Conservation (phyloP, 2,329 filamentous ascomycete genomes). For the Dendrostoma leiphaemia region DNA sequence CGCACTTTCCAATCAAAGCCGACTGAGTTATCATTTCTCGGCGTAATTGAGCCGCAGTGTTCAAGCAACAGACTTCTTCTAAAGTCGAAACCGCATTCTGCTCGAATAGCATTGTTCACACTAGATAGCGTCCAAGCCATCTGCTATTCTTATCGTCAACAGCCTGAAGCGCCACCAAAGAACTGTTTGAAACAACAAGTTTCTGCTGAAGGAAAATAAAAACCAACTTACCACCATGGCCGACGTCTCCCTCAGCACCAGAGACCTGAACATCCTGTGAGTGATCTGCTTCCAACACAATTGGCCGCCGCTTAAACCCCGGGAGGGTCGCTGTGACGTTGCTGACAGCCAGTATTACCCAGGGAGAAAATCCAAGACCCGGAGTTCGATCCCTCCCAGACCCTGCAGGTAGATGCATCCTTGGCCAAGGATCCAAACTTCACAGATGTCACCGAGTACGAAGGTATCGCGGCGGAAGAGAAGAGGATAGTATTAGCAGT, state of each 20-base stretch:
- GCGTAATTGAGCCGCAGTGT: background rate
- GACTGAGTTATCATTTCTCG: slow-evolving; percentile 1
- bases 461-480: slow-evolving; percentile 48
- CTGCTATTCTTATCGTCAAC: background rate
- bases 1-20: background rate
- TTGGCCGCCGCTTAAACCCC: background rate
- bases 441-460: slow-evolving; percentile 49
- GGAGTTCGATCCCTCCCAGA: slow-evolving; percentile 56
- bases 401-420: slow-evolving; percentile 52
- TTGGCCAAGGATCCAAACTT: slow-evolving; percentile 58
- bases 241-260: slow-evolving; percentile 47
- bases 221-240: slow-evolving; percentile 40
- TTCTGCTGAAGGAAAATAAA: no score
- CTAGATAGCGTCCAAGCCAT: background rate
- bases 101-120: background rate
- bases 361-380: slow-evolving; percentile 64
- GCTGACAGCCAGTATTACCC: background rate
- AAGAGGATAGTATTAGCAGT: slow-evolving; percentile 52
- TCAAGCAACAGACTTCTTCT: background rate
- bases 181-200: background rate
- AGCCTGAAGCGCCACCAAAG: background rate
- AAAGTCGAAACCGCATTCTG: background rate
- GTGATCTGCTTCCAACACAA: background rate
- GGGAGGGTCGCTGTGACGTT: background rate
- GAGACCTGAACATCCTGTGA: slow-evolving; percentile 58